These are phyloP conservation scores for Nitzschia sp. DNA, from an alignment of 108 stramenopile species.

Conservation along the genomic window DNA sequence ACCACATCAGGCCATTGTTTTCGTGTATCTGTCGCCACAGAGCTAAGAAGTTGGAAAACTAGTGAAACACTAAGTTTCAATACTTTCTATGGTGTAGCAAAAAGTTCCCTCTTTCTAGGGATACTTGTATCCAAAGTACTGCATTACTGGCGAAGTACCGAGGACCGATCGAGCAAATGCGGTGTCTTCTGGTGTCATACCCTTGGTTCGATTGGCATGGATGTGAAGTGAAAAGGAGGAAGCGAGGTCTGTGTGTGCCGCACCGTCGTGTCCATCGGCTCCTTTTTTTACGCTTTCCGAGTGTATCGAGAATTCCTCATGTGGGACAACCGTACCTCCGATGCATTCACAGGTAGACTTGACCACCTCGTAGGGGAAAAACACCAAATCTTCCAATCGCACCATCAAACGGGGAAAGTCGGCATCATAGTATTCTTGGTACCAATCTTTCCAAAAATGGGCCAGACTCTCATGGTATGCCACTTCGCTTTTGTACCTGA, in stretches of 20 bases:
- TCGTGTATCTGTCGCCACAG: too few relatives aligned
- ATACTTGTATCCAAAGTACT: conserved; percentile 15
- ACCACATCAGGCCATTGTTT: too few relatives aligned
- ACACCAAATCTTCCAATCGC: conserved; percentile 78
- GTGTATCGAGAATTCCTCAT: conserved; percentile 18
- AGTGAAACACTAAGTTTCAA: too few relatives aligned
- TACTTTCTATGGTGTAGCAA: background rate
- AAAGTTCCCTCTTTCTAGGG: background rate
- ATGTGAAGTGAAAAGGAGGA: conserved; percentile 11
- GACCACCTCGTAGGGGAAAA: conserved; percentile 56
- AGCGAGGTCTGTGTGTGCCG: conserved; percentile 16
- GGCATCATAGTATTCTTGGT: conserved; percentile 61
- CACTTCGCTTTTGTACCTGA: conserved; percentile 32
- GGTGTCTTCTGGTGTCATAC: conserved; percentile 32
- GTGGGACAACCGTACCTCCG: conserved; percentile 41
- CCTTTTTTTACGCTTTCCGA: conserved; percentile 15
- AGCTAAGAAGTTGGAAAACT: too few relatives aligned
- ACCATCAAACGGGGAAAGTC: conserved; percentile 76
- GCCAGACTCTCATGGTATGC: conserved; percentile 45
- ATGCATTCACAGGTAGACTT: conserved; percentile 56
- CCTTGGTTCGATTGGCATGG: conserved; percentile 19
- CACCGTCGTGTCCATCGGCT: conserved; percentile 21
- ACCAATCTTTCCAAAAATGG: conserved; percentile 76
- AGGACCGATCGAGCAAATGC: conserved; percentile 20
- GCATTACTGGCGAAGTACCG: conserved; percentile 3